Evolutionary conservation across 495 filamentous ascomycete genomes (phyloP).

Genomic region (Aspergillus saccharolyticus): DNA sequence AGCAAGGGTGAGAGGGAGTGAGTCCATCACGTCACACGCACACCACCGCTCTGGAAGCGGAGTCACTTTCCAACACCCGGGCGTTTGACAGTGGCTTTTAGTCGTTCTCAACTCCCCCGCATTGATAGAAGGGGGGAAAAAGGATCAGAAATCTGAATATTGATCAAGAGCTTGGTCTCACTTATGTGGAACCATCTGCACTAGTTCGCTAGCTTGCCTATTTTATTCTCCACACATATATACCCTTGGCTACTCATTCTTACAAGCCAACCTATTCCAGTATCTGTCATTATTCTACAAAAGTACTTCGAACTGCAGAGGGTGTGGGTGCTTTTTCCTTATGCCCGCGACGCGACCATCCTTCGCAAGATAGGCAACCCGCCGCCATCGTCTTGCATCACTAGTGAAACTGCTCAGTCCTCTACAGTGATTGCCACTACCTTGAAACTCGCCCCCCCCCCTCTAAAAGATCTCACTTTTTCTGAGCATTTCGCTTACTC

Average conservation of each 20-base stretch:
- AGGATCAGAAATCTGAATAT: background rate
- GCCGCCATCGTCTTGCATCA: slow-evolving; percentile 3
- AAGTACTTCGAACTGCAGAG: too few species aligned
- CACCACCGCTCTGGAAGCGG: background rate
- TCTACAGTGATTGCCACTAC: slow-evolving; percentile 1
- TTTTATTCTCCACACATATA: too few species aligned
- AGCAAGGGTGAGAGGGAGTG: background rate
- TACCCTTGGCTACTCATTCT: too few species aligned
- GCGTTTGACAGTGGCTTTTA: background rate
- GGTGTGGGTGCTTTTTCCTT: too few species aligned
- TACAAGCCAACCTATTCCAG: too few species aligned
- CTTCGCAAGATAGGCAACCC: slow-evolving; percentile 5
- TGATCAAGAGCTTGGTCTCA: background rate
- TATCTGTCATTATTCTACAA: too few species aligned
- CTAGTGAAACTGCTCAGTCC: slow-evolving; percentile 5
- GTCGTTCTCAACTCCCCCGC: too few species aligned
- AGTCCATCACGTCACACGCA: background rate
- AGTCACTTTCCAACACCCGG: background rate
- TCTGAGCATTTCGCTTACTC: too few species aligned
- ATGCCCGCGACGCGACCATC: slow-evolving; percentile 11
- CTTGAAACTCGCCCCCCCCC: background rate
- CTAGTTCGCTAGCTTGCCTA: background rate
- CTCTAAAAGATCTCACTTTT: background rate
- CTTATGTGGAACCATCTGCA: too few species aligned
- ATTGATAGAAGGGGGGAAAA: background rate